These are phyloP conservation scores for Cladophialophora yegresii DNA, from an alignment of 2,329 filamentous ascomycete genomes.

Conservation along the genomic window DNA sequence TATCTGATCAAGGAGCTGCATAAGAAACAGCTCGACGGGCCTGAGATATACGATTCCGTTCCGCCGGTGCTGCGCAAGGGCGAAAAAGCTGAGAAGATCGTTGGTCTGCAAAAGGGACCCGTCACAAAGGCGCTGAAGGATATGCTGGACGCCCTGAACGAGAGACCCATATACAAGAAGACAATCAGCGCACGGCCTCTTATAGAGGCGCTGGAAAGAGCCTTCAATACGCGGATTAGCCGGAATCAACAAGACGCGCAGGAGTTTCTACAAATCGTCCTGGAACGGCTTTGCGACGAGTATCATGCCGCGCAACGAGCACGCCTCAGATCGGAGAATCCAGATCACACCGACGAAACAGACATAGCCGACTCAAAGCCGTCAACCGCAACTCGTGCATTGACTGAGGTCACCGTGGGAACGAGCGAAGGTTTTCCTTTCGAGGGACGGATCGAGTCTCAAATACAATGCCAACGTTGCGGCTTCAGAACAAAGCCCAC, in stretches of 20 bases:
- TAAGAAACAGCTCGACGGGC: constrained; percentile 75
- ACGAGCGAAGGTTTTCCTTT: constrained; percentile 76
- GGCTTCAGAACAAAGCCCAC: constrained; percentile 84
- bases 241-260: constrained; percentile 96
- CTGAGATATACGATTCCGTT: constrained; percentile 69
- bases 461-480: constrained; percentile 89
- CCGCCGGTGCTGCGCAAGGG: constrained; percentile 44
- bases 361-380: constrained; percentile 43
- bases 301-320: constrained; percentile 83
- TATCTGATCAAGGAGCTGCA: constrained; percentile 93
- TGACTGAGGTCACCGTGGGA: constrained; percentile 42
- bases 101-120: constrained; percentile 72
- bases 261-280: constrained; percentile 92
- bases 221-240: constrained; percentile 88
- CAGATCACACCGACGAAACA: constrained; percentile 37
- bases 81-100: constrained; percentile 51
- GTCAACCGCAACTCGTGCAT: constrained; percentile 34
- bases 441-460: constrained; percentile 89
- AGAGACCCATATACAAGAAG: constrained; percentile 89
- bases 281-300: constrained; percentile 89
- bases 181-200: constrained; percentile 87
- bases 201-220: constrained; percentile 76
- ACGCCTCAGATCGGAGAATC: constrained; percentile 49
- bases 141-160: constrained; percentile 88
- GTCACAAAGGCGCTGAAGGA: constrained; percentile 89